Conservation (phyloP, 108 stramenopile species). For the Pseudonitzschia delicatissima region DNA sequence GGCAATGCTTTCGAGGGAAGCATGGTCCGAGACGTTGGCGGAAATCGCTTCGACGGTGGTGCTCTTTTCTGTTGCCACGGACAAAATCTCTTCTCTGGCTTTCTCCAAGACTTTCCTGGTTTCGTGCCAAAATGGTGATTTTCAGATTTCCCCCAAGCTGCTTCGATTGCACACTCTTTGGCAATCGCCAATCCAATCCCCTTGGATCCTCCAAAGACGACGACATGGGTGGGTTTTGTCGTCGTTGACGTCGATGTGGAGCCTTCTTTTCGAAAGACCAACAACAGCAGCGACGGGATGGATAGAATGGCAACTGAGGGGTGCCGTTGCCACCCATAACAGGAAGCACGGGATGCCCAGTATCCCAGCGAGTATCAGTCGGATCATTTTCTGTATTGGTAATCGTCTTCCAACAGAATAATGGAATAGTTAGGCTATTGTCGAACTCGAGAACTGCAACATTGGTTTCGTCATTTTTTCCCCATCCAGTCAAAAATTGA, state of each 20-base stretch:
- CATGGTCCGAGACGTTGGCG: conserved; percentile 59
- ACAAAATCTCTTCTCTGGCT: conserved; percentile 50
- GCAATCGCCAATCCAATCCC: conserved; percentile 87
- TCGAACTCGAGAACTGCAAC: no score
- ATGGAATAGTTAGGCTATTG: no score
- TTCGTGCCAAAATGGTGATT: conserved; percentile 77
- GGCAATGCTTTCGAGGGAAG: conserved; percentile 39
- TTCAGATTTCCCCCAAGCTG: conserved; percentile 29
- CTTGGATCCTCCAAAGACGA: conserved; percentile 80
- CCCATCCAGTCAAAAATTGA: no score
- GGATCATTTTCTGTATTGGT: conserved; percentile 6
- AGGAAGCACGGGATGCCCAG: conserved; percentile 55
- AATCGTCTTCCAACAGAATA: no score
- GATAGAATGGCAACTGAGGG: conserved; percentile 50
- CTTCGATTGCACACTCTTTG: conserved; percentile 47
- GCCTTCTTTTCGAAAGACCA: conserved; percentile 41
- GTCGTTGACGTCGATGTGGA: conserved; percentile 4
- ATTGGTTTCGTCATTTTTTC: no score
- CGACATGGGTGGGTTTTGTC: conserved; percentile 42
- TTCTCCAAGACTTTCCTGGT: conserved; percentile 51
- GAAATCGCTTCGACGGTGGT: conserved; percentile 41
- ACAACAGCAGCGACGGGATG: conserved; percentile 48
- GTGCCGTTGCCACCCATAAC: conserved; percentile 38
- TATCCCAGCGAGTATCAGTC: conserved; percentile 44
- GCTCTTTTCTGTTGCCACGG: neutral